Percentiles rank a stretch among this genome's conserved stretches.
Conservation (phyloP, 2,329 filamentous ascomycete species). For the Coniella vitis region DNA sequence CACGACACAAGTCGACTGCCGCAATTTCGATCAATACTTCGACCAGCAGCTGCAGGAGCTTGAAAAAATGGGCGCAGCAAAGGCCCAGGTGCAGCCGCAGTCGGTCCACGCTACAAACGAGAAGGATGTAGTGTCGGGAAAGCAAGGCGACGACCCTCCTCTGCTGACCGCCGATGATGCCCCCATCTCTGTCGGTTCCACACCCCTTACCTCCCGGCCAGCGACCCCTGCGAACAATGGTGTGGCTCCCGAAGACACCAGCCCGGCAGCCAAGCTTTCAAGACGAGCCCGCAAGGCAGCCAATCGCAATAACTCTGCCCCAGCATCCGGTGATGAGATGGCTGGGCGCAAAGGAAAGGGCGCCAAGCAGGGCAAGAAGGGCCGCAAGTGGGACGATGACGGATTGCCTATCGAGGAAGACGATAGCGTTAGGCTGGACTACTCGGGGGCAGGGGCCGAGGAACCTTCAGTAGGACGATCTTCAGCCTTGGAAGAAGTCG, state of each 20-base stretch:
- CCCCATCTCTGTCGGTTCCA: slow-evolving; percentile 55
- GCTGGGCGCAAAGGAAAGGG: slow-evolving; percentile 49
- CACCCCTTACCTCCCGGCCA: slow-evolving; percentile 69
- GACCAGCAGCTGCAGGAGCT: slow-evolving; percentile 86
- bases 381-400: slow-evolving; percentile 87
- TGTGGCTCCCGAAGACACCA: slow-evolving; percentile 58
- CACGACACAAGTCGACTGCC: slow-evolving; percentile 70
- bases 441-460: slow-evolving; percentile 64
- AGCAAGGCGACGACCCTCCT: slow-evolving; percentile 32
- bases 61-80: slow-evolving; percentile 45
- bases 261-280: slow-evolving; percentile 70
- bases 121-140: slow-evolving; percentile 28
- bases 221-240: slow-evolving; percentile 66
- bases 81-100: slow-evolving; percentile 23
- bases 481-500: slow-evolving; percentile 64
- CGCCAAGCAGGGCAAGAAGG: slow-evolving; percentile 65
- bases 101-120: slow-evolving; percentile 22
- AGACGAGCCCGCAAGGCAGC: slow-evolving; percentile 66
- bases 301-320: slow-evolving; percentile 58
- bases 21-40: slow-evolving; percentile 84
- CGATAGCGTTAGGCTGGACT: slow-evolving; percentile 75
- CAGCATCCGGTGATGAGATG: slow-evolving; percentile 78
- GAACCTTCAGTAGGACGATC: slow-evolving; percentile 42
- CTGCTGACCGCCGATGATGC: slow-evolving; percentile 26
- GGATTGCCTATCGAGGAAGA: slow-evolving; percentile 81